These are phyloP conservation scores for Aureobasidium leucospermi DNA, from an alignment of 2,329 filamentous ascomycete genomes.

Conservation along the genomic window DNA sequence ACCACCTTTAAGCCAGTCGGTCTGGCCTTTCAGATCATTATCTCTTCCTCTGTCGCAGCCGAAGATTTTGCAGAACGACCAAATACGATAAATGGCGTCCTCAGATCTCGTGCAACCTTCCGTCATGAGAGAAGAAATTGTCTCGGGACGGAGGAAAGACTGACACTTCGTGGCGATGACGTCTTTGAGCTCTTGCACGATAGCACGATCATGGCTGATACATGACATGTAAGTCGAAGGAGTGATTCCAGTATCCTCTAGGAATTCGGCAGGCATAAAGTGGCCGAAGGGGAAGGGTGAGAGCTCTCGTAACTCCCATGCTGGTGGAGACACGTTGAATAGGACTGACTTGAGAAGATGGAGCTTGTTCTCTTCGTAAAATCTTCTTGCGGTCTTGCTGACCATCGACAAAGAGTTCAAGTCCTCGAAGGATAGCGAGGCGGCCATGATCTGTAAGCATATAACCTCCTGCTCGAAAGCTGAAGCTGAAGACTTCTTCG, in stretches of 20 bases:
- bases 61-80: constrained; percentile 59
- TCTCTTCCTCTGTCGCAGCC: constrained; percentile 52
- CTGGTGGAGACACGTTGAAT: constrained; percentile 48
- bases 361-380: constrained; percentile 52
- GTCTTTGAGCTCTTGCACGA: constrained; percentile 47
- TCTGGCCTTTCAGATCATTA: constrained; percentile 51
- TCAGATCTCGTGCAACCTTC: constrained; percentile 45
- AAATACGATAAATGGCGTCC: constrained; percentile 58
- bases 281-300: constrained; percentile 36
- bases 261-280: constrained; percentile 20
- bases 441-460: constrained; percentile 44
- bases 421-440: constrained; percentile 44
- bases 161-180: constrained; percentile 50
- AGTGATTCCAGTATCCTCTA: constrained; percentile 43
- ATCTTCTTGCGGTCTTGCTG: constrained; percentile 49
- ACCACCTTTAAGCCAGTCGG: constrained; percentile 57
- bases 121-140: constrained; percentile 46
- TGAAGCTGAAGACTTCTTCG: background rate
- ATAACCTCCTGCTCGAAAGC: constrained; percentile 26
- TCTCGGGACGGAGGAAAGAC: constrained; percentile 50
- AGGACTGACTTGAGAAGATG: constrained; percentile 45
- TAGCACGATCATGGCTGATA: constrained; percentile 46
- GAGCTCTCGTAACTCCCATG: constrained; percentile 55
- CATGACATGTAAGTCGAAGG: constrained; percentile 45
- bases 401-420: constrained; percentile 48